phyloP scores from a whole-genome alignment of 2,329 filamentous ascomycete genomes.

The Coniochaeta pulveracea region DNA sequence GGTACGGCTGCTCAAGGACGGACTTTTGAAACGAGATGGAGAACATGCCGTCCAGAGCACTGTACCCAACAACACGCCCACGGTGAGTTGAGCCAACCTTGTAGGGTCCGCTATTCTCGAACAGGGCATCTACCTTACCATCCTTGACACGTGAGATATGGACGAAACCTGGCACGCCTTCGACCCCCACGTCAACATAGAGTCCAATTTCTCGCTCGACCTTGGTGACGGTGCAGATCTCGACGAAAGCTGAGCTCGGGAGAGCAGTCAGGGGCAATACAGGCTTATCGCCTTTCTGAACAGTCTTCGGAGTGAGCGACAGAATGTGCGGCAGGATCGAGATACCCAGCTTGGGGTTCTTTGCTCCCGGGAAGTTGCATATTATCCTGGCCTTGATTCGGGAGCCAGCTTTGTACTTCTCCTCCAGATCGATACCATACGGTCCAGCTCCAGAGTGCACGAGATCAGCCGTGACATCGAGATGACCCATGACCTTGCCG shows the following conservation, averaged over 20 bases:
- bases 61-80: constrained; percentile 78
- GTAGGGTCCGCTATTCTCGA: constrained; percentile 65
- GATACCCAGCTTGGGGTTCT: constrained; percentile 74
- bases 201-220: constrained; percentile 74
- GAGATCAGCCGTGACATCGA: constrained; percentile 83
- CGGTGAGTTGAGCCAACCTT: constrained; percentile 69
- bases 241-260: constrained; percentile 63
- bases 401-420: constrained; percentile 71
- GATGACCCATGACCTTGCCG: constrained; percentile 84
- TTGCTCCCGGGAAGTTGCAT: constrained; percentile 71
- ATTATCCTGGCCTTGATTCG: constrained; percentile 81
- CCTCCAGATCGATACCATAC: constrained; percentile 56
- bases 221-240: constrained; percentile 66
- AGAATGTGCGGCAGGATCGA: constrained; percentile 80
- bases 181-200: constrained; percentile 61
- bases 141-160: constrained; percentile 92
- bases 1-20: constrained; percentile 75
- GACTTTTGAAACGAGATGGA: constrained; percentile 74
- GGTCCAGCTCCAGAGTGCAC: constrained; percentile 75
- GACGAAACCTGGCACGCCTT: constrained; percentile 70
- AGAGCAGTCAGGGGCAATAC: constrained; percentile 45
- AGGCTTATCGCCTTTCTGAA: constrained; percentile 27
- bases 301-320: constrained; percentile 40
- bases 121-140: constrained; percentile 74
- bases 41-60: constrained; percentile 74